These are phyloP conservation scores for Euphorbia lathyris DNA, from an alignment of 345 rosid species.

Conservation along the genomic window DNA sequence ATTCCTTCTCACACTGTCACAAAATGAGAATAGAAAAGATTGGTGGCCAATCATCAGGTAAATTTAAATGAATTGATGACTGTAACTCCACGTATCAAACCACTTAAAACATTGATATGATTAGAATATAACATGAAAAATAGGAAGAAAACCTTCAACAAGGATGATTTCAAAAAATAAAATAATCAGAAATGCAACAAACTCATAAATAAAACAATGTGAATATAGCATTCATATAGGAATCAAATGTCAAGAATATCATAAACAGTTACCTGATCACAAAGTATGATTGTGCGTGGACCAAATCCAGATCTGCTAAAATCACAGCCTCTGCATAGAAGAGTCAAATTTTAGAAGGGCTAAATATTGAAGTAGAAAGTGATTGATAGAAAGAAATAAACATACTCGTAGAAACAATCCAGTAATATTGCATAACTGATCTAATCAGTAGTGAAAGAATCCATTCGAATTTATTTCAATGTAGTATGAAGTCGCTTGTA, in stretches of 20 bases:
- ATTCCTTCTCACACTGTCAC: slow-evolving; percentile 82
- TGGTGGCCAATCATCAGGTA: neutral
- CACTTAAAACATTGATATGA: neutral
- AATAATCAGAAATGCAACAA: neutral
- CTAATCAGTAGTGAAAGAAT: neutral
- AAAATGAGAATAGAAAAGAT: slow-evolving; percentile 3
- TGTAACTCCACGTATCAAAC: neutral
- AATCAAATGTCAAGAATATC: slow-evolving; percentile 1
- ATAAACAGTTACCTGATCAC: slow-evolving; percentile 71
- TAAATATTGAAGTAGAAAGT: slow-evolving; percentile 4
- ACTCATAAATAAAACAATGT: neutral
- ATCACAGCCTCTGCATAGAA: slow-evolving; percentile 60
- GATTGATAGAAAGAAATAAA: neutral
- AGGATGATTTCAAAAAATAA: neutral
- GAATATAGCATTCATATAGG: slow-evolving; percentile 11
- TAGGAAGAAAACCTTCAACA: neutral
- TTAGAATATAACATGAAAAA: neutral
- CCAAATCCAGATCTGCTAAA: slow-evolving; percentile 64
- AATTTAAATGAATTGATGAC: neutral
- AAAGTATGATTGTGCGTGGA: slow-evolving; percentile 80
- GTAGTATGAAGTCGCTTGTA: slow-evolving; percentile 19
- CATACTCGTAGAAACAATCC: neutral
- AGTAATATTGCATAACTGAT: neutral
- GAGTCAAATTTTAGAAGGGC: neutral
- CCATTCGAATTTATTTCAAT: slow-evolving; percentile 15